Conservation (phyloP, 202 grass and related monocot genomes). For the Elaeis oleifera region DNA sequence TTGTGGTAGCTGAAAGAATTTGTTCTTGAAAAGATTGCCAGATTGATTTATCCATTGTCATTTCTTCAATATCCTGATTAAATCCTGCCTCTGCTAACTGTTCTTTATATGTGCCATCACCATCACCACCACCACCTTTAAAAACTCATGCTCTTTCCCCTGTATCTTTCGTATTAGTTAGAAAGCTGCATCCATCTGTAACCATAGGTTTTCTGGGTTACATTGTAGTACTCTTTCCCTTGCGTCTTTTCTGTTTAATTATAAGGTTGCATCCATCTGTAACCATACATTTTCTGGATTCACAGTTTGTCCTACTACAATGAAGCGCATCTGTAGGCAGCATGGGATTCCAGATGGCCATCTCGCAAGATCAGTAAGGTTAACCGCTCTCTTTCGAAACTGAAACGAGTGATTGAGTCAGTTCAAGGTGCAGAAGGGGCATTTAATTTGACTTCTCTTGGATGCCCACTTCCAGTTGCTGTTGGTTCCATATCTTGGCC, state of each 20-base stretch:
- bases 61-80: background rate
- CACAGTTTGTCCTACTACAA: constrained; percentile 56
- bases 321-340: constrained; percentile 72
- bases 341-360: constrained; percentile 68
- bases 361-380: constrained; percentile 59
- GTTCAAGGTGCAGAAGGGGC: constrained; percentile 22
- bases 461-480: constrained; percentile 14
- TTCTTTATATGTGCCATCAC: too few relatives aligned
- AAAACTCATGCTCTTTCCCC: too few relatives aligned
- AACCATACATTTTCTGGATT: background rate
- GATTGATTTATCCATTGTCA: background rate
- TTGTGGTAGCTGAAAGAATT: background rate
- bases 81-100: too few relatives aligned
- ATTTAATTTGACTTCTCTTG: background rate
- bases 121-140: too few relatives aligned
- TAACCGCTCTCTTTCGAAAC: constrained; percentile 44
- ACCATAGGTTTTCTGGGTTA: background rate
- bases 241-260: background rate
- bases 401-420: constrained; percentile 43
- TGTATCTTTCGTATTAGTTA: background rate
- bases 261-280: background rate
- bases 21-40: background rate
- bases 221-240: too few relatives aligned
- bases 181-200: background rate
- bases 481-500: constrained; percentile 1